Evolutionary conservation across 1,139 yeast genomes (phyloP), one percentile per base, ranked within the genome.

Genomic region (Sugiyamaella neomexicana): DNA sequence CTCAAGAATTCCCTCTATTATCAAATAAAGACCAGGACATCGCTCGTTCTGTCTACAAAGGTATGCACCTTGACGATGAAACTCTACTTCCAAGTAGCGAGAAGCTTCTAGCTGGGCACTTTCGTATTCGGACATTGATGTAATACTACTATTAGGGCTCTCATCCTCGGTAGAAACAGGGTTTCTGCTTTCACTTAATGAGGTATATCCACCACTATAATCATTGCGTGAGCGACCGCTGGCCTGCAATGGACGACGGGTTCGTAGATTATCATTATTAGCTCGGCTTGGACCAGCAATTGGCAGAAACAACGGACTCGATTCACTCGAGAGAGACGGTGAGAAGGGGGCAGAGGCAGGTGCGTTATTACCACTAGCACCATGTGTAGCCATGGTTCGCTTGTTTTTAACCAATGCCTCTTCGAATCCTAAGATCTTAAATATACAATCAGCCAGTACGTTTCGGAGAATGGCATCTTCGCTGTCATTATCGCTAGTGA

Each of bases 391-490:
- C 20, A 16, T n/a, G n/a, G 41, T 13, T 4, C 34, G 40, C 40
- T 45, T 51, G 29, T 23, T 38, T 25, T 53, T 55, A 13, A 56
- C 42, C n/a, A 54, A 37, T n/a, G 56, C 54, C 8, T 52, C 58
- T 31, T 59, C 62, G 34, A 91, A 76, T 0, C 97, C 97, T 38
- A 91, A 73, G 29, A 83, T 73, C 55, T 79, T 78, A 67, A 91
- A 87, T 54, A 93, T 80, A 42, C 84, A 85, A 62, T 89, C 96
- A 5, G 86, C 80, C 2, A 93, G 71, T 0, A 96, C 90, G 31
- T 79, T 75, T 46, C 90, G 76, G 42, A 89, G 71, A 0, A 89
- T 80, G 0, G 83, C 75, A 49, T 89, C 96, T 60, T 88, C 95
- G 0, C 88, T 83, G 62, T 88, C 96, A 59, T 86, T 89, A 47